Conservation (phyloP, 805 yeast genomes). For the Metschnikowia kofuensis region DNA sequence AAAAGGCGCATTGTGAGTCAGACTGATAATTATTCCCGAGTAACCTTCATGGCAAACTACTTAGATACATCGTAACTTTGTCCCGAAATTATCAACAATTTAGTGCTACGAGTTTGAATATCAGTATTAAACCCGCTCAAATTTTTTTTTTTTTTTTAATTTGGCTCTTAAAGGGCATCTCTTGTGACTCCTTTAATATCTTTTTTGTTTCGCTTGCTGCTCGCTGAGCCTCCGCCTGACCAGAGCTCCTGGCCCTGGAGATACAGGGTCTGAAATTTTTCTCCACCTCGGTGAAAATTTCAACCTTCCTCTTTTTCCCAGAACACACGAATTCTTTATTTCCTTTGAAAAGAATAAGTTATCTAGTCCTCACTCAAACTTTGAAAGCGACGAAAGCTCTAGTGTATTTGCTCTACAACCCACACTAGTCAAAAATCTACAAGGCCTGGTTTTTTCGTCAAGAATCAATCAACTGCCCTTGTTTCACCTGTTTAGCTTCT, state of each 20-base stretch:
- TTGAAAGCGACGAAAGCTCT: background rate
- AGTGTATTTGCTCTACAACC: background rate
- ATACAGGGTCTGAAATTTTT: background rate
- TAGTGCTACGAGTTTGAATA: too few relatives aligned
- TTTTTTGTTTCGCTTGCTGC: background rate
- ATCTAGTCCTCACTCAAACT: background rate
- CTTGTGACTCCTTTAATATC: background rate
- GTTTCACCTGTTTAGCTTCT: slow-evolving; percentile 5
- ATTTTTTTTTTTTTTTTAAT: too few relatives aligned
- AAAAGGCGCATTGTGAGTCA: too few relatives aligned
- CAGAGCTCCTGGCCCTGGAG: slow-evolving; percentile 2
- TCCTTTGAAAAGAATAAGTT: background rate
- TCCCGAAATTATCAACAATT: too few relatives aligned
- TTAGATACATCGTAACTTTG: too few relatives aligned
- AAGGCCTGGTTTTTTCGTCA: slow-evolving; percentile 9
- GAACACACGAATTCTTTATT: background rate
- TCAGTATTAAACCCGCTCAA: too few relatives aligned
- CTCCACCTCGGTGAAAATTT: background rate
- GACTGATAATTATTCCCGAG: too few relatives aligned
- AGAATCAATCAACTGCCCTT: slow-evolving; percentile 8
- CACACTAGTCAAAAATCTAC: background rate
- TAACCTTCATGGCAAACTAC: too few relatives aligned
- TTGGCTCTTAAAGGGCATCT: background rate
- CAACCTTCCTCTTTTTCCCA: background rate
- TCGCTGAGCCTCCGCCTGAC: background rate